phyloP scores from a whole-genome alignment of 2,329 filamentous ascomycete genomes.

The Neobulgaria alba region DNA sequence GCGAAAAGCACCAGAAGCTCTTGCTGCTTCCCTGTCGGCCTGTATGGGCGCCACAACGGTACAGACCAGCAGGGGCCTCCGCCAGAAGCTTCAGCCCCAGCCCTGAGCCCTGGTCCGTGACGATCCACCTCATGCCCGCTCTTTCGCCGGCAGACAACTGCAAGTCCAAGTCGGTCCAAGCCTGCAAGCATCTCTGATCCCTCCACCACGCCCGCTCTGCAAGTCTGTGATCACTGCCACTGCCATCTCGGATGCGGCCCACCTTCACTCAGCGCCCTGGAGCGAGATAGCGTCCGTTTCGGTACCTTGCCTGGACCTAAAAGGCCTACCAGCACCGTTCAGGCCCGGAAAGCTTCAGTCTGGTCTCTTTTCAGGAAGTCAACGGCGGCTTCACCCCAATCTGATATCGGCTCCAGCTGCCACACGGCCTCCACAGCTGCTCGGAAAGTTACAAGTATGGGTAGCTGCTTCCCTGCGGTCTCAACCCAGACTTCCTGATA shows the following conservation, averaged over 20 bases:
- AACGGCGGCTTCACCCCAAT: too few relatives aligned
- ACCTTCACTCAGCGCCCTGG: conserved; percentile 7
- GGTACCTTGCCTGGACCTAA: conserved; percentile 8
- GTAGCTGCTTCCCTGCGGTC: conserved; percentile 12
- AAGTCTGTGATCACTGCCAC: conserved; percentile 19
- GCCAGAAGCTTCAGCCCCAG: background rate
- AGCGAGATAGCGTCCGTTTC: conserved; percentile 9
- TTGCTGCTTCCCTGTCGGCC: background rate
- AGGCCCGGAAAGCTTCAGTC: conserved; percentile 1
- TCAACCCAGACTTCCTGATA: conserved; percentile 12
- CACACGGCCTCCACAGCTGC: too few relatives aligned
- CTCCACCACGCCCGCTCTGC: conserved; percentile 13
- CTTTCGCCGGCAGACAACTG: background rate
- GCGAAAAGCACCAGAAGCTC: background rate
- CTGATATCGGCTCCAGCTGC: too few relatives aligned
- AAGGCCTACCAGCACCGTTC: conserved; percentile 2
- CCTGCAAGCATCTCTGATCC: background rate
- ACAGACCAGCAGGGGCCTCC: background rate
- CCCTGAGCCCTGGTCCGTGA: background rate
- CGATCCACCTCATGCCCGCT: background rate
- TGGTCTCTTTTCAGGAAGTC: conserved; percentile 4
- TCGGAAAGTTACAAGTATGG: conserved; percentile 17
- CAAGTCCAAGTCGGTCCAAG: too few relatives aligned
- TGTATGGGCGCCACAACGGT: background rate
- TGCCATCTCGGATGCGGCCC: conserved; percentile 20